Evolutionary conservation across 129 eudicot genomes (phyloP).

Genomic region (Tagetes erecta): DNA sequence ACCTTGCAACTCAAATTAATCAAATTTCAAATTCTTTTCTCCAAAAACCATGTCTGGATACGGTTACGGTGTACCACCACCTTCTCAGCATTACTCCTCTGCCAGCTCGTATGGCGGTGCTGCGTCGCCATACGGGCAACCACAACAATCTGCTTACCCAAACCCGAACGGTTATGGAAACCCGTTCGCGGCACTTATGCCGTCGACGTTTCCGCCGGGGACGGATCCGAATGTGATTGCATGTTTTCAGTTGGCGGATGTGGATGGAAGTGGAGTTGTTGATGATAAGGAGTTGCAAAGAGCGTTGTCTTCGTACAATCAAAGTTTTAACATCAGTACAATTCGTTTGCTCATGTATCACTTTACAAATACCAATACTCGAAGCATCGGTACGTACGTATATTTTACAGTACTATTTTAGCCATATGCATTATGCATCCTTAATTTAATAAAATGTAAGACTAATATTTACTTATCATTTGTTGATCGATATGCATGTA

Average conservation of each 20-base stretch:
- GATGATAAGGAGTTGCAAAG: slow-evolving; percentile 76
- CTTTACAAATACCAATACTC: slow-evolving; percentile 58
- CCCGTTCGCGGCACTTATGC: slow-evolving; percentile 66
- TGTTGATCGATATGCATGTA: neutral
- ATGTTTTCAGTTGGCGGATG: slow-evolving; percentile 68
- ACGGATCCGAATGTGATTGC: slow-evolving; percentile 76
- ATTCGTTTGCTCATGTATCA: slow-evolving; percentile 79
- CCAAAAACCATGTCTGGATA: slow-evolving; percentile 30
- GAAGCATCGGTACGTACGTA: slow-evolving; percentile 51
- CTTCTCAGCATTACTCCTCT: slow-evolving; percentile 36
- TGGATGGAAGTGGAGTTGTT: slow-evolving; percentile 69
- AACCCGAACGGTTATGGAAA: slow-evolving; percentile 37
- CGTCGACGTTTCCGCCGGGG: slow-evolving; percentile 75
- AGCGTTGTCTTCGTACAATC: slow-evolving; percentile 59
- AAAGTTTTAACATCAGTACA: slow-evolving; percentile 69
- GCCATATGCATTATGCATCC: no score
- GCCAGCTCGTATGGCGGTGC: slow-evolving; percentile 25
- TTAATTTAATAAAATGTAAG: no score
- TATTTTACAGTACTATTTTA: no score
- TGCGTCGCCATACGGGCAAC: slow-evolving; percentile 19
- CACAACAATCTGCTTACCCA: slow-evolving; percentile 6
- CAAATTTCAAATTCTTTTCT: neutral
- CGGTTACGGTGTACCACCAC: slow-evolving; percentile 37
- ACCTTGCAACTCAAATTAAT: neutral
- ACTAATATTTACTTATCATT: no score